Conservation (phyloP, 2,329 filamentous ascomycete species). For the Xylariales sp. region DNA sequence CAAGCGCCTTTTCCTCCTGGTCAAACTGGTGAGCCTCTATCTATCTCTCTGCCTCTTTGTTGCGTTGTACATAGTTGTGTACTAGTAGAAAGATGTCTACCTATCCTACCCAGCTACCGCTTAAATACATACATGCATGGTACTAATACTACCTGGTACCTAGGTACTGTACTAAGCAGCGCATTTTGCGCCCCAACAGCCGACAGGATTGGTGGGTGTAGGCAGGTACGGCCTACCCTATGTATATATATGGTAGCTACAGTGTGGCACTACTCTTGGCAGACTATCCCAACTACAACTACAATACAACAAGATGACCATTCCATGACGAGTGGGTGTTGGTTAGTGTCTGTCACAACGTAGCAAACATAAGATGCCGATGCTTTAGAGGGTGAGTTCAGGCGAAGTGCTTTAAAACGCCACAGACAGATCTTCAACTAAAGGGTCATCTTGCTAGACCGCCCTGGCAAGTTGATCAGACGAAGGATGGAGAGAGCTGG, state of each 20-base stretch:
- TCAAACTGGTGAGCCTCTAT: neutral
- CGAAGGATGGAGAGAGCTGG: constrained; percentile 17
- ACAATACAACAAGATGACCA: too few species aligned
- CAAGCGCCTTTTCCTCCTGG: neutral
- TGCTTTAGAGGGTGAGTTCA: neutral
- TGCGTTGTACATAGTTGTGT: neutral
- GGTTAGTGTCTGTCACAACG: constrained; percentile 13
- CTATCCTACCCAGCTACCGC: neutral
- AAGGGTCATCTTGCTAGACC: constrained; percentile 1
- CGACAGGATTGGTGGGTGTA: constrained; percentile 16
- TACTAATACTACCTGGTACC: too few species aligned
- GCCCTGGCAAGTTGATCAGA: constrained; percentile 19
- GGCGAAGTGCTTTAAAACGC: neutral
- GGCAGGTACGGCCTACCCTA: too few species aligned
- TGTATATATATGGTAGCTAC: too few species aligned
- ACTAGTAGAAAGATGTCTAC: neutral
- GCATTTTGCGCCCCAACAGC: constrained; percentile 6
- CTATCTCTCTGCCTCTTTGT: neutral
- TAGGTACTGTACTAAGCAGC: neutral
- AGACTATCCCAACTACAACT: too few species aligned
- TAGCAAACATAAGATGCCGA: constrained; percentile 12
- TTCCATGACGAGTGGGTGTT: too few species aligned
- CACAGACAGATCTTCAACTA: constrained; percentile 2
- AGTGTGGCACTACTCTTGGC: too few species aligned
- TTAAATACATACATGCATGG: too few species aligned